Base-by-base conservation (phyloP, 805 yeast genomes). In the Cyberlindnera saturnus region DNA sequence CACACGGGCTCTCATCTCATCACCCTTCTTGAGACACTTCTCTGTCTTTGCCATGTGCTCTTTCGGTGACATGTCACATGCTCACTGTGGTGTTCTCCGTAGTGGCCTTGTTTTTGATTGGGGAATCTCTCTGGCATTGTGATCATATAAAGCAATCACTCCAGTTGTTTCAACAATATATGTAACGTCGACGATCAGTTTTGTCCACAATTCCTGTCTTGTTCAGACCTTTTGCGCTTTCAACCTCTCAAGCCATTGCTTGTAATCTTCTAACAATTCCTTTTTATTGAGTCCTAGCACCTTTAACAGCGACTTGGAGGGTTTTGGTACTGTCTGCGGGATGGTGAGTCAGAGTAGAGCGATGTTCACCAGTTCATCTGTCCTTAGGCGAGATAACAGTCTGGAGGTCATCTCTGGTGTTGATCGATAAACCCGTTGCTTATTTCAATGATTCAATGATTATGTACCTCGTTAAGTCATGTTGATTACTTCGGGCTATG, bases 301-400 rank as follows among this genome's bases (percentile, higher is more conserved):
- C 13, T 38, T 18, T 5, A 42, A 16, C 17, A 50, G 43, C 13
- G 40, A 44, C 18, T 15, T 14, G 3, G 45, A 19, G 13, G 56
- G 53, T 5, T 31, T 36, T 5, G 61, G 61, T 18, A 33, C 29
- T 7, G 61, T 53, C 6, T 48, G 45, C 3, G 47, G 43, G 7
- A 55, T 39, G 4, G 57, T 44, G 16, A 46, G 45, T 60, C 61
- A 57, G 7, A 57, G 40, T 1, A 52, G 42, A 35, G 57, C 53
- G 9, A 57, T 18, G 37, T 55, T 56, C 5, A 40, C 32, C 10
- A 57, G 46, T 15, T 57, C 57, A 2, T 49, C 50, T 3, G 37
- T 32, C 5, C 57, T 46, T 1, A 56, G 46, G n/a, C 58, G 47
- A 3, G 52, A 33, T 2, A 57, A 39, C 3, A 45, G 35, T n/a